phyloP scores from a whole-genome alignment of 257 asterid species.

The Gentiana macrophylla region DNA sequence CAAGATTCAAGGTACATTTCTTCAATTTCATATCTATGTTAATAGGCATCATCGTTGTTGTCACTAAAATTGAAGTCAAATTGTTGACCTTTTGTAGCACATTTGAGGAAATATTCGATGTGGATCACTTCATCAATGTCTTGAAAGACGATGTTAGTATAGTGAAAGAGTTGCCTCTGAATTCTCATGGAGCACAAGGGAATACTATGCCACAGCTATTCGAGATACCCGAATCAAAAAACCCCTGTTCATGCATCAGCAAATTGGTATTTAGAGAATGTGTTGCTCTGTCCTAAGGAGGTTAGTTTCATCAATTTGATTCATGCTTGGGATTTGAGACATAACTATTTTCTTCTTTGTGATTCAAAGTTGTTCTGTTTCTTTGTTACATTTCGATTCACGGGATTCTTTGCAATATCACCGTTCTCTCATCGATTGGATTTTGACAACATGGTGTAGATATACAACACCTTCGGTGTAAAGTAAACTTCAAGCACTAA shows the following conservation, averaged over 20 bases:
- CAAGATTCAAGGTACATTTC: conserved; percentile 30
- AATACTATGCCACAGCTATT: conserved; percentile 42
- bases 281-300: conserved; percentile 33
- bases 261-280: conserved; percentile 34
- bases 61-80: neutral
- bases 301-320: conserved; percentile 8
- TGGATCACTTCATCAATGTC: conserved; percentile 26
- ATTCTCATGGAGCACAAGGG: conserved; percentile 38
- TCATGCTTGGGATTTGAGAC: too few species aligned
- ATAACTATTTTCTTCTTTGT: too few species aligned
- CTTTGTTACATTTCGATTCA: conserved; percentile 14
- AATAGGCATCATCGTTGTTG: too few species aligned
- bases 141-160: conserved; percentile 23
- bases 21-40: neutral
- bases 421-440: conserved; percentile 44
- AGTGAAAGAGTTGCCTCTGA: conserved; percentile 29
- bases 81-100: conserved; percentile 16
- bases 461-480: conserved; percentile 35
- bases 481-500: conserved; percentile 30
- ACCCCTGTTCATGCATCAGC: conserved; percentile 43
- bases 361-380: too few species aligned
- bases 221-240: conserved; percentile 33
- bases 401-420: conserved; percentile 35
- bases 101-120: conserved; percentile 34
- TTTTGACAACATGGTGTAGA: conserved; percentile 30